Evolutionary conservation across 2,329 filamentous ascomycete species (phyloP).

Genomic region (Arthrinium phaeospermum): DNA sequence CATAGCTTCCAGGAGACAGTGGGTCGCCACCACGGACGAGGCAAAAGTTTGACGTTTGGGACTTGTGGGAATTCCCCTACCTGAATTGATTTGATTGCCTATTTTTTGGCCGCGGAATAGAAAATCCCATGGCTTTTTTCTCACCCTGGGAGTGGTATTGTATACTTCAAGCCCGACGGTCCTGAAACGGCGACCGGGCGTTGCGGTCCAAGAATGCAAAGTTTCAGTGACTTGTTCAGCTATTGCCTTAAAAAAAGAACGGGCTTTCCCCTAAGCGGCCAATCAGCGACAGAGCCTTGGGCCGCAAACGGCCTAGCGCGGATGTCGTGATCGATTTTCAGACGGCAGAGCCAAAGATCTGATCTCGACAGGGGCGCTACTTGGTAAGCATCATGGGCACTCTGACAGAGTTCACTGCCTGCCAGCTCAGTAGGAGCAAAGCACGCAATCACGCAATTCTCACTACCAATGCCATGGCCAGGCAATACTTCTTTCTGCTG

Average conservation of each 20-base stretch:
- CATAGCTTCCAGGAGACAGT: background rate
- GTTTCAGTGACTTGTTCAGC: slow-evolving; percentile 20
- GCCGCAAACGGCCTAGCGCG: slow-evolving; percentile 39
- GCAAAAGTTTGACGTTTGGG: slow-evolving; percentile 19
- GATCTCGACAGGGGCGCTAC: slow-evolving; percentile 22
- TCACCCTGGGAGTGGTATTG: background rate
- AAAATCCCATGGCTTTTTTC: background rate
- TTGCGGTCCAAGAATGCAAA: background rate
- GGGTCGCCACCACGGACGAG: background rate
- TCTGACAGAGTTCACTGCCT: slow-evolving; percentile 29
- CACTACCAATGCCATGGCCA: background rate
- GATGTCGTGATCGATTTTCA: slow-evolving; percentile 44
- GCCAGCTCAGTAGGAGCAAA: slow-evolving; percentile 18
- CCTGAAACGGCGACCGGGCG: background rate
- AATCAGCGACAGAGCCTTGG: slow-evolving; percentile 35
- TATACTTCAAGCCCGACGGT: background rate
- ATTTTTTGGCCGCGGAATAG: background rate
- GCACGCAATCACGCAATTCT: slow-evolving; percentile 20
- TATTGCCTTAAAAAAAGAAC: slow-evolving; percentile 16
- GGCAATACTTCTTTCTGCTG: background rate
- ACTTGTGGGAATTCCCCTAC: slow-evolving; percentile 2
- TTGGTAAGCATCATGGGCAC: slow-evolving; percentile 27
- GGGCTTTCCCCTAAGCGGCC: slow-evolving; percentile 24
- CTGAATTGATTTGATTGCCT: background rate
- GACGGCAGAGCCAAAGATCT: slow-evolving; percentile 4